phyloP scores from a whole-genome alignment of 805 yeast genomes.

The Lachancea cidri region DNA sequence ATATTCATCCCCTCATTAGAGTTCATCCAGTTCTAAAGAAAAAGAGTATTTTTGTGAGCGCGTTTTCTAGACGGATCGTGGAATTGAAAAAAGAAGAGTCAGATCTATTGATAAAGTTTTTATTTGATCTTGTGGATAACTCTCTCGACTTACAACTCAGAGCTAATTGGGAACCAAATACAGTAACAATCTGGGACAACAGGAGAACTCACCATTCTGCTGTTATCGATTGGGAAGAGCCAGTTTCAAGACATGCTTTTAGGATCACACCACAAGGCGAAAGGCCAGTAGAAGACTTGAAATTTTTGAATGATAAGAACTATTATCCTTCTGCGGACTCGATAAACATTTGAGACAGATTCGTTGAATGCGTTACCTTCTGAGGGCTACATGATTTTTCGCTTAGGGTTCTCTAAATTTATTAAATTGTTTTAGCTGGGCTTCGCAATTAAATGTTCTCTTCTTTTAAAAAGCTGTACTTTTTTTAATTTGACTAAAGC shows the following conservation, averaged over 20 bases:
- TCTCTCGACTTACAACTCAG: conserved; percentile 63
- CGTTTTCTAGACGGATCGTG: conserved; percentile 60
- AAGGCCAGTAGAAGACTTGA: conserved; percentile 52
- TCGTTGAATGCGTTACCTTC: too few relatives aligned
- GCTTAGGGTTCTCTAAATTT: too few relatives aligned
- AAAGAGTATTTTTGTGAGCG: conserved; percentile 51
- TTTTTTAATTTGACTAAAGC: too few relatives aligned
- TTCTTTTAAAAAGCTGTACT: too few relatives aligned
- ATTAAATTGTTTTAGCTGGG: too few relatives aligned
- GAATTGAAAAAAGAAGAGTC: conserved; percentile 73
- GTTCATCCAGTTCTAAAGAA: conserved; percentile 66
- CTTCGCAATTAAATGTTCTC: too few relatives aligned
- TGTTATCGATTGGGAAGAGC: conserved; percentile 66
- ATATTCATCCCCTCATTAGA: conserved; percentile 61
- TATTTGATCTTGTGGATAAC: conserved; percentile 48
- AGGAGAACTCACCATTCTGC: conserved; percentile 67
- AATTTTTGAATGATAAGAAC: conserved; percentile 30
- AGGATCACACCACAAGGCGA: conserved; percentile 72
- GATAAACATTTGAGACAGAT: not conserved
- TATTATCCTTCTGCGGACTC: conserved; percentile 14
- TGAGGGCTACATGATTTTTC: too few relatives aligned
- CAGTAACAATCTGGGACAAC: conserved; percentile 78
- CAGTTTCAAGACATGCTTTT: conserved; percentile 64
- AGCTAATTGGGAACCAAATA: conserved; percentile 64
- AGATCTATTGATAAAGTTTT: conserved; percentile 51